Evolutionary conservation across 140 eudicot species (phyloP), one percentile per base, ranked within the genome.

Genomic region (Bidens hawaiensis): DNA sequence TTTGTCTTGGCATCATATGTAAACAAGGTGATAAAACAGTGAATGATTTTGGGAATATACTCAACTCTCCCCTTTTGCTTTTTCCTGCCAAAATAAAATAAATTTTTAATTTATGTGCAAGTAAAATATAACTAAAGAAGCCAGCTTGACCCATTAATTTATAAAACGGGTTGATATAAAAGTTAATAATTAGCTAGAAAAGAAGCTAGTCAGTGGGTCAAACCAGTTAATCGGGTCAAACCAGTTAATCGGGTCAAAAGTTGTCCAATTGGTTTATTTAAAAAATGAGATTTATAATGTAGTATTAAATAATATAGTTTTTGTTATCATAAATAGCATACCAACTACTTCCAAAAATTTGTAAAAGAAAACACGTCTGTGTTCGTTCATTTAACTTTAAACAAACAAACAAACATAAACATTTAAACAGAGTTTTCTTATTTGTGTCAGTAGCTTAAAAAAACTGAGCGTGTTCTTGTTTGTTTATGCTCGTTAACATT

Each of bases 1-100:
- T 87, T 73, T 82, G 94, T 67, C 89, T 83, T 5, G 99, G 99
- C 89, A 91, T 78, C 96, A 87, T 85, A 77, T 88, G 96, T 41
- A 91, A 89, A 68, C 99, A 87, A 53, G 82, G 89, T 25, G 96
- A 91, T 53, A 91, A 75, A 24, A 85, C 89, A 13, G 58, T 40
- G 65, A 87, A 82, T 28, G 93, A 67, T 54, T 82, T 87, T 23
- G 99, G 95, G 31, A 91, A 91, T 47, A 91, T 78, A 69, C 95
- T 87, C 26, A 91, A 70, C 87, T 91, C 96, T 45, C 99, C 99
- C 76, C 81, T 80, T 73, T 88, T 87, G 76, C 89, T 91, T 72
- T 87, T 87, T 41, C 97, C 97, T 90, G 71, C 26, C 24, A 49
- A 5, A 50, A 62, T 15, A 18, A n/a, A 40, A 28, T 14, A 55